Conservation (phyloP, 805 yeast genomes). For the Candida adriatica region DNA sequence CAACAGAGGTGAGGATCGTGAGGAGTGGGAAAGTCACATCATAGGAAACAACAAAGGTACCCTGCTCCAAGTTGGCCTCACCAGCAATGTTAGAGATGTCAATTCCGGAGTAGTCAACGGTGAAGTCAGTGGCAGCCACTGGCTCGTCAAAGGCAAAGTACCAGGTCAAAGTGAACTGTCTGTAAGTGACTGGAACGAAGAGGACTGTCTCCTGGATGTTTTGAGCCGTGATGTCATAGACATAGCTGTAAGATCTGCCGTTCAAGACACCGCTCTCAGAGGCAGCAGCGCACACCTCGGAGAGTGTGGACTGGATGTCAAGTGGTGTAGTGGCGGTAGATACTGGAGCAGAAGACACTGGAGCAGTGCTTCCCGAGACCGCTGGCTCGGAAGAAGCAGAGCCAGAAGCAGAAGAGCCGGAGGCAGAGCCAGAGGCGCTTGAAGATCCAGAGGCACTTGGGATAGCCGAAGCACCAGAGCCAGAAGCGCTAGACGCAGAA, state of each 20-base stretch:
- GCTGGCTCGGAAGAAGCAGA: not conserved
- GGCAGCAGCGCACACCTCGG: not conserved
- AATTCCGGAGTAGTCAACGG: constrained; percentile 5
- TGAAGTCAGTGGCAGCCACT: constrained; percentile 10
- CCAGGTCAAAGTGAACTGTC: constrained; percentile 14
- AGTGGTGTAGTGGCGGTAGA: not conserved
- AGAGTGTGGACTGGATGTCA: not conserved
- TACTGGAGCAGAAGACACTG: constrained; percentile 1
- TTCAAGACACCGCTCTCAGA: constrained; percentile 1
- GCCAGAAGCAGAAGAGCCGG: too few species aligned
- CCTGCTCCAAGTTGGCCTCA: constrained; percentile 13
- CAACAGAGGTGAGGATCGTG: constrained; percentile 1
- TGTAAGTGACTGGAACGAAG: constrained; percentile 1
- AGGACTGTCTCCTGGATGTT: not conserved
- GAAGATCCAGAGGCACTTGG: too few species aligned
- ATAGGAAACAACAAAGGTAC: constrained; percentile 10
- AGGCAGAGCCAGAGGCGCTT: too few species aligned
- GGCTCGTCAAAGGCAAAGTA: constrained; percentile 11
- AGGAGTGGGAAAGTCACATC: constrained; percentile 3
- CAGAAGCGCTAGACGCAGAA: not conserved
- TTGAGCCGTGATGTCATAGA: not conserved
- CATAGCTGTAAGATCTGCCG: constrained; percentile 1
- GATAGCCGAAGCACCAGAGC: not conserved
- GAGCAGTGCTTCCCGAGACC: constrained; percentile 1
- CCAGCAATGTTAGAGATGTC: constrained; percentile 6